Conservation (phyloP, 106 monocot genomes). For the Chionographis japonica region DNA sequence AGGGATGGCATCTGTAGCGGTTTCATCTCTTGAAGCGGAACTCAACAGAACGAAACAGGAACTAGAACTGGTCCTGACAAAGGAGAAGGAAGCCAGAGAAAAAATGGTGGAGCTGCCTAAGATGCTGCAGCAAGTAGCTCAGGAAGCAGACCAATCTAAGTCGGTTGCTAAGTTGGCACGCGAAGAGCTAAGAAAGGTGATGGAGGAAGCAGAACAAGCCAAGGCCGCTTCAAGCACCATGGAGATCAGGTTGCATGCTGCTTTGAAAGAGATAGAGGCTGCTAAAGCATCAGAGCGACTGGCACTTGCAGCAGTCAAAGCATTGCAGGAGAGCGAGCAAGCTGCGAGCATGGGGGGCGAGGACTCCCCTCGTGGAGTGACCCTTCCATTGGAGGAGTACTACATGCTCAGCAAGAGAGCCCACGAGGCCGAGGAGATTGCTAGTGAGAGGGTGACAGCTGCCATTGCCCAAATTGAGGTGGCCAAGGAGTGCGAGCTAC, state of each 20-base stretch:
- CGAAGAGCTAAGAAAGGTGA: conserved; percentile 40
- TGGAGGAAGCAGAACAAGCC: conserved; percentile 42
- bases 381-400: conserved; percentile 45
- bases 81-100: conserved; percentile 39
- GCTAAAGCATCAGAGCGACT: conserved; percentile 41
- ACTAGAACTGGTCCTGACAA: conserved; percentile 19
- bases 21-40: conserved; percentile 52
- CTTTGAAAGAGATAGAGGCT: conserved; percentile 54
- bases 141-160: conserved; percentile 42
- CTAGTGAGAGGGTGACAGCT: conserved; percentile 20
- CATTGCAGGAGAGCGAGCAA: conserved; percentile 47
- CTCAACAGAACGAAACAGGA: conserved; percentile 34
- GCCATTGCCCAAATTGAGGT: conserved; percentile 31
- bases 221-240: conserved; percentile 21
- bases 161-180: conserved; percentile 17
- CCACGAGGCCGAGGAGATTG: conserved; percentile 42
- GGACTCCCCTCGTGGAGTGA: conserved; percentile 13
- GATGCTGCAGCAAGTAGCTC: conserved; percentile 14
- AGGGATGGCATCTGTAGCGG: conserved; percentile 34
- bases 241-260: conserved; percentile 34
- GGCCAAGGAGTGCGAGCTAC: conserved; percentile 11
- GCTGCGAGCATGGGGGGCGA: conserved; percentile 1
- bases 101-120: conserved; percentile 37
- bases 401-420: conserved; percentile 44
- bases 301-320: conserved; percentile 42